Evolutionary conservation across 2,329 filamentous ascomycete species (phyloP).

Genomic region (Fusarium nanum): DNA sequence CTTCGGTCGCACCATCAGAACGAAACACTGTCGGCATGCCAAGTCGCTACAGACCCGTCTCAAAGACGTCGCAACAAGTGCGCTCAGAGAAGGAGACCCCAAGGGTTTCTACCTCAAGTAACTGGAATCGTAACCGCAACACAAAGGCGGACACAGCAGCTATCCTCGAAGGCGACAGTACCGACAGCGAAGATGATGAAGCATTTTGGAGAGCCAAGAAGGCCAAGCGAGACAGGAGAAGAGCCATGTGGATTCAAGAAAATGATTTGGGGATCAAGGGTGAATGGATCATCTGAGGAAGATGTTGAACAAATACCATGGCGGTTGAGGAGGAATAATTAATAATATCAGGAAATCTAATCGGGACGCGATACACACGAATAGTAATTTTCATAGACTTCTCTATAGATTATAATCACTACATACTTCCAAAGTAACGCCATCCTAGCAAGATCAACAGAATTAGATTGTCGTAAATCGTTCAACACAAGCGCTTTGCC

Average conservation of each 20-base stretch:
- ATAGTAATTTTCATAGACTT: background rate
- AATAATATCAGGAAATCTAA: background rate
- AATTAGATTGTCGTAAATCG: background rate
- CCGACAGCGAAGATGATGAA: constrained; percentile 17
- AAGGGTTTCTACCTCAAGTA: background rate
- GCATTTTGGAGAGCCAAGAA: constrained; percentile 27
- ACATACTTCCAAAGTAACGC: background rate
- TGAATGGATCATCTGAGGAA: constrained; percentile 12
- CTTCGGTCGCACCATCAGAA: constrained; percentile 30
- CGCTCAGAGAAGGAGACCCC: background rate
- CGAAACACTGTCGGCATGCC: constrained; percentile 32
- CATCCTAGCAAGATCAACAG: background rate
- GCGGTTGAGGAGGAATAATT: background rate
- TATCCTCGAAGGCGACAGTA: constrained; percentile 3
- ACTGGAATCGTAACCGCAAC: background rate
- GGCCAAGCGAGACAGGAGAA: constrained; percentile 27
- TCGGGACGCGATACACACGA: background rate
- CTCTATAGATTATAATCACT: background rate
- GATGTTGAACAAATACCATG: background rate
- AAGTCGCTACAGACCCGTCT: constrained; percentile 32
- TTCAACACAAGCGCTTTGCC: background rate
- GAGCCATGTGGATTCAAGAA: constrained; percentile 22
- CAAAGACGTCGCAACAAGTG: constrained; percentile 2
- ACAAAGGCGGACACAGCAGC: background rate
- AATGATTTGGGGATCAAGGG: constrained; percentile 7